Conservation (phyloP, 371 early-diverging fungal species). For the Encephalitozoon hellem region DNA sequence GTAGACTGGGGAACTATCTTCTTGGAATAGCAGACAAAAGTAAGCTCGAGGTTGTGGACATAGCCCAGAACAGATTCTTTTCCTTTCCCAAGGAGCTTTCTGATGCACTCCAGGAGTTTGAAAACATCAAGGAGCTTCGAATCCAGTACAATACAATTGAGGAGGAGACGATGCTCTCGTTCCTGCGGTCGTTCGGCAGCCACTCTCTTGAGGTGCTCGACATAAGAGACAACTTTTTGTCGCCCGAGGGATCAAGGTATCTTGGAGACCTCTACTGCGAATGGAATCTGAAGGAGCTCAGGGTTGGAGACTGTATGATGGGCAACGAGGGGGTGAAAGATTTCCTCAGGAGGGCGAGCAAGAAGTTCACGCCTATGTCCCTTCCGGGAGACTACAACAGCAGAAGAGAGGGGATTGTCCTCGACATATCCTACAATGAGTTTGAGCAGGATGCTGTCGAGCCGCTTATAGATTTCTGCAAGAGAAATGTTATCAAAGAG, state of each 20-base stretch:
- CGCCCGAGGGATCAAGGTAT: conserved; percentile 43
- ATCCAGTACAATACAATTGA: conserved; percentile 60
- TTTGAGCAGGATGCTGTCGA: conserved; percentile 49
- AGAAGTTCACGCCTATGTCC: conserved; percentile 8
- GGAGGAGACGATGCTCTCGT: conserved; percentile 42
- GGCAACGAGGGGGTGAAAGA: conserved; percentile 47
- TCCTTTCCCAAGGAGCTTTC: conserved; percentile 44
- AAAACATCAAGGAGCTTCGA: conserved; percentile 48
- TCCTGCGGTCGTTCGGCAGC: conserved; percentile 35
- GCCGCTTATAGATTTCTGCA: conserved; percentile 27
- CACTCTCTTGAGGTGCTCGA: conserved; percentile 53
- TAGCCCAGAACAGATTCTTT: conserved; percentile 59
- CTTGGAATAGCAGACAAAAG: conserved; percentile 42
- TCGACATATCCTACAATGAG: conserved; percentile 61
- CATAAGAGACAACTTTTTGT: conserved; percentile 60
- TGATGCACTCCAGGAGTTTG: conserved; percentile 45
- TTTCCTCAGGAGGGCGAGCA: conserved; percentile 33
- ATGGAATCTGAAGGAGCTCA: conserved; percentile 50
- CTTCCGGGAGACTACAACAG: conserved; percentile 35
- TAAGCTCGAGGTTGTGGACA: conserved; percentile 51
- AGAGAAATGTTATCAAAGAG: conserved; percentile 24
- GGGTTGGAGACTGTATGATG: conserved; percentile 55
- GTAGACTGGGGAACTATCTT: conserved; percentile 40
- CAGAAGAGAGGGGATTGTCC: neutral
- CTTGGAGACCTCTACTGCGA: conserved; percentile 43